These are phyloP conservation scores for Rhytidhysteron rufulum DNA, from an alignment of 2,329 filamentous ascomycete species.

Conservation along the genomic window DNA sequence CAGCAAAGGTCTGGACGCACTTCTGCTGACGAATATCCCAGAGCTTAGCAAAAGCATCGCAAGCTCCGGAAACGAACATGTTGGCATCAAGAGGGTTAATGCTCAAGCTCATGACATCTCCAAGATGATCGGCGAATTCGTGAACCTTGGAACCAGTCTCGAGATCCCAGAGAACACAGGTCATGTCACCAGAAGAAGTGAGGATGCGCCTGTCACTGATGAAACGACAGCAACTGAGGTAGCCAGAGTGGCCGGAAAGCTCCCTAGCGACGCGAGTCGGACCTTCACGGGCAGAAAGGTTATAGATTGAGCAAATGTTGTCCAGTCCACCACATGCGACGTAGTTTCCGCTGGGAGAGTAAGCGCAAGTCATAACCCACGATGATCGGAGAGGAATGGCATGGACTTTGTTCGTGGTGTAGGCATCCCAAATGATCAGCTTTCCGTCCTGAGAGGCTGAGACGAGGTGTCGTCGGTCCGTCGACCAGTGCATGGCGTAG, in stretches of 20 bases:
- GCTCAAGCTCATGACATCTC: conserved; percentile 99
- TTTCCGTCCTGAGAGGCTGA: conserved; percentile 98
- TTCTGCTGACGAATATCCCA: conserved; percentile 99
- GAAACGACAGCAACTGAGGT: conserved; percentile 96
- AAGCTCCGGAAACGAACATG: conserved; percentile 98
- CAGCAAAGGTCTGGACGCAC: conserved; percentile 96
- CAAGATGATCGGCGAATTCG: conserved; percentile 96
- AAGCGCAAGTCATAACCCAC: conserved; percentile 99
- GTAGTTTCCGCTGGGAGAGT: conserved; percentile 96
- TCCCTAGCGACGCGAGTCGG: conserved; percentile 94
- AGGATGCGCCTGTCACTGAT: conserved; percentile 98
- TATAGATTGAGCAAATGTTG: conserved; percentile 99
- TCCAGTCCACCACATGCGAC: conserved; percentile 97
- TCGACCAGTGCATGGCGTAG: conserved; percentile 99
- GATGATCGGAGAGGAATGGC: conserved; percentile 95
- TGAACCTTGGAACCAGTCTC: conserved; percentile 96
- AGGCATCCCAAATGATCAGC: conserved; percentile 99
- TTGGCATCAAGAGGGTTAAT: conserved; percentile 99
- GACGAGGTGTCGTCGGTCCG: conserved; percentile 92
- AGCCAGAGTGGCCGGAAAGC: conserved; percentile 93
- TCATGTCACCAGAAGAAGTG: conserved; percentile 98
- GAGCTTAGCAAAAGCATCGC: conserved; percentile 95
- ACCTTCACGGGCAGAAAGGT: conserved; percentile 94
- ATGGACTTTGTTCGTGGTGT: conserved; percentile 99
- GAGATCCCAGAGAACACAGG: conserved; percentile 99